Conservation (phyloP, 176 grass and related monocot genomes). For the Avena atlantica region DNA sequence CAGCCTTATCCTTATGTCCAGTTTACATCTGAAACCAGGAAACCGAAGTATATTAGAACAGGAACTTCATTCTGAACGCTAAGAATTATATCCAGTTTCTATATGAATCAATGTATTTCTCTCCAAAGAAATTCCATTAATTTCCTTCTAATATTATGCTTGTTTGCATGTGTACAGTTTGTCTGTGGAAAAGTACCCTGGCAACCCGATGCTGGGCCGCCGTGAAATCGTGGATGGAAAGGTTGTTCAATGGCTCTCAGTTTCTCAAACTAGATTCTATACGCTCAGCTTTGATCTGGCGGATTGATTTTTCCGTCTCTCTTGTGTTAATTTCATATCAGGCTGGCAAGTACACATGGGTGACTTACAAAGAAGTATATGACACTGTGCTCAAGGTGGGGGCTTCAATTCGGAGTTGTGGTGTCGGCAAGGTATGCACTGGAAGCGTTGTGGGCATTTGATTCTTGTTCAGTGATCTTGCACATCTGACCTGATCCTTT, state of each 20-base stretch:
- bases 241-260: slow-evolving; percentile 35
- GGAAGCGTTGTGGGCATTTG: not conserved
- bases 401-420: slow-evolving; percentile 65
- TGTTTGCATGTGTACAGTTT: slow-evolving; percentile 44
- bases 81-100: not conserved
- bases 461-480: slow-evolving; percentile 5
- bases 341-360: slow-evolving; percentile 82
- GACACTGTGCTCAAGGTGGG: slow-evolving; percentile 79
- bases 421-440: slow-evolving; percentile 67
- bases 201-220: slow-evolving; percentile 66
- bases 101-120: not conserved
- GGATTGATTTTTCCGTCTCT: slow-evolving; percentile 22
- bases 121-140: not conserved
- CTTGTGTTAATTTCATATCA: slow-evolving; percentile 34
- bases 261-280: not conserved
- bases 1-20: slow-evolving; percentile 86
- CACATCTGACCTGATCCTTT: not conserved
- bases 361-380: slow-evolving; percentile 85
- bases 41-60: not conserved
- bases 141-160: not conserved
- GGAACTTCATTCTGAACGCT: not conserved
- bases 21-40: slow-evolving; percentile 71
- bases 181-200: slow-evolving; percentile 67
- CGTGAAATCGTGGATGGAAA: slow-evolving; percentile 64
- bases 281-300: not conserved